These are phyloP conservation scores for Colletotrichum orbiculare DNA, from an alignment of 2,329 filamentous ascomycete genomes.

Conservation along the genomic window DNA sequence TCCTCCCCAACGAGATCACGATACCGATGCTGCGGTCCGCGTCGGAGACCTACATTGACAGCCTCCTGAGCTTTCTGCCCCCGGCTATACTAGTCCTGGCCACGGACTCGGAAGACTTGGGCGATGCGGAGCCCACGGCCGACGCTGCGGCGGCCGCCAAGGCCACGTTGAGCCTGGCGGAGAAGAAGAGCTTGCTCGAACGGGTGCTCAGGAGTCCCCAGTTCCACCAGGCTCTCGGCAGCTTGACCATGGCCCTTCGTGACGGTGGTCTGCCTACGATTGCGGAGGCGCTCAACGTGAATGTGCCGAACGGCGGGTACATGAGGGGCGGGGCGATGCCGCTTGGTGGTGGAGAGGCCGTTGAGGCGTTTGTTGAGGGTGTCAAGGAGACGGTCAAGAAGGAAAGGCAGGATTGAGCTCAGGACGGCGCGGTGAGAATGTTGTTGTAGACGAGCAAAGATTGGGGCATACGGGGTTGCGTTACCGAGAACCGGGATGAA, in stretches of 20 bases:
- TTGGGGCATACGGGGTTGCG: too few species aligned
- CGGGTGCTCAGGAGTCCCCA: constrained; percentile 90
- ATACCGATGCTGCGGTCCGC: constrained; percentile 78
- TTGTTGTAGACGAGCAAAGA: too few species aligned
- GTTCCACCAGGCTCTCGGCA: constrained; percentile 86
- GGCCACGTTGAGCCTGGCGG: constrained; percentile 75
- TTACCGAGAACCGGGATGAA: too few species aligned
- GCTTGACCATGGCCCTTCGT: constrained; percentile 86
- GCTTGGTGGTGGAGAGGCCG: constrained; percentile 86
- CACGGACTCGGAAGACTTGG: constrained; percentile 68
- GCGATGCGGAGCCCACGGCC: constrained; percentile 73
- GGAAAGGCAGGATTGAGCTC: constrained; percentile 45
- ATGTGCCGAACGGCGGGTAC: constrained; percentile 86
- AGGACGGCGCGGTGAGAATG: too few species aligned
- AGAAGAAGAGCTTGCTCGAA: constrained; percentile 85
- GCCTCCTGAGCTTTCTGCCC: constrained; percentile 82
- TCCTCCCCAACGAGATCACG: constrained; percentile 82
- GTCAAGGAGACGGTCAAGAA: constrained; percentile 83
- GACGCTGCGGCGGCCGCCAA: constrained; percentile 79
- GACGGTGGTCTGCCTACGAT: constrained; percentile 93
- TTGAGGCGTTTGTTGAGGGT: constrained; percentile 91
- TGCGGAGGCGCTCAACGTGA: constrained; percentile 84
- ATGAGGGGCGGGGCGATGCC: constrained; percentile 83
- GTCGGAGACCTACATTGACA: constrained; percentile 75
- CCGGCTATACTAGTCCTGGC: constrained; percentile 81